Conservation (phyloP, 371 early-diverging fungal genomes). For the Syncephalastrum racemosum region DNA sequence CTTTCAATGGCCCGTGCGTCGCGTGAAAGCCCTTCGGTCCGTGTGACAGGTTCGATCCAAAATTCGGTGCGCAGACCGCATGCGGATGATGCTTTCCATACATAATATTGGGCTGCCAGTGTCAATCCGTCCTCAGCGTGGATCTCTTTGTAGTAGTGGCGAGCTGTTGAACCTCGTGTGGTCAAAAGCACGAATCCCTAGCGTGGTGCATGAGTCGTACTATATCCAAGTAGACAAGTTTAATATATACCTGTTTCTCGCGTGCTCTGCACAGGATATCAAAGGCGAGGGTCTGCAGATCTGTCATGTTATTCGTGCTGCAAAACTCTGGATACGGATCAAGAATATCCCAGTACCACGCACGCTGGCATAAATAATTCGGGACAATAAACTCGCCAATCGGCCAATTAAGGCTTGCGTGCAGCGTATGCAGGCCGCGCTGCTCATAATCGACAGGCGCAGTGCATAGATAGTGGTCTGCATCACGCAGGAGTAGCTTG, state of each 20-base stretch:
- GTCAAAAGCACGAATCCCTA: slow-evolving; percentile 57
- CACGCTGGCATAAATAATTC: slow-evolving; percentile 57
- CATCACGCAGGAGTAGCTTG: slow-evolving; percentile 48
- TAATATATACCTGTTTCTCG: slow-evolving; percentile 47
- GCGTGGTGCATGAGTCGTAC: not conserved
- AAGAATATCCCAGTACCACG: slow-evolving; percentile 72
- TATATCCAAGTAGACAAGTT: not conserved
- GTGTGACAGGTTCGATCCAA: slow-evolving; percentile 69
- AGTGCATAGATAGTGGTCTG: slow-evolving; percentile 22
- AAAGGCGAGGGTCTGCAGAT: slow-evolving; percentile 63
- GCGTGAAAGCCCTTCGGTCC: slow-evolving; percentile 1
- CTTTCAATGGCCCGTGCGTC: not conserved
- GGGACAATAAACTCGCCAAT: slow-evolving; percentile 49
- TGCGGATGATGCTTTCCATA: slow-evolving; percentile 55
- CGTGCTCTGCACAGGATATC: slow-evolving; percentile 61
- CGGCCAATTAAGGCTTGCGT: slow-evolving; percentile 8
- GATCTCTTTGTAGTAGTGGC: slow-evolving; percentile 69
- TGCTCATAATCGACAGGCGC: slow-evolving; percentile 11
- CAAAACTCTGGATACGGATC: slow-evolving; percentile 32
- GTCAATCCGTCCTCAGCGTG: not conserved
- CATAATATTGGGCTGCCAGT: slow-evolving; percentile 61
- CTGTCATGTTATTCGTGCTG: slow-evolving; percentile 29
- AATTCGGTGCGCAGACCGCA: slow-evolving; percentile 64
- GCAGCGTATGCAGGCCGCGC: no score
- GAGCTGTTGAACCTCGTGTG: slow-evolving; percentile 36